Base-by-base conservation (phyloP, 345 rosid species). In the Pistacia atlantica region DNA sequence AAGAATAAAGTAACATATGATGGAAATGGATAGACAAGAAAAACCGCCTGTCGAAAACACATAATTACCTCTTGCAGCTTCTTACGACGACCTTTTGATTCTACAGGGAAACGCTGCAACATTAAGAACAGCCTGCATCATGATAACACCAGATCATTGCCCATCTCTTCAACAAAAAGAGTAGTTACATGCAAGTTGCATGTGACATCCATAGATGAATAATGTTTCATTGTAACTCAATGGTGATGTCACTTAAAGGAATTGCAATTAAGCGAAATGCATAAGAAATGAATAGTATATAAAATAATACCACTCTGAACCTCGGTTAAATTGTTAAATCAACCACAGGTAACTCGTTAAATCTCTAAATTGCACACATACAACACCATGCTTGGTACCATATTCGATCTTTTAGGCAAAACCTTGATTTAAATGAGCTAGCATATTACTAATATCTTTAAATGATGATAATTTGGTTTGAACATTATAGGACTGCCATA, bases 91-190 rank as follows among this genome's bases (percentile, higher is more conserved):
- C 98, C 97, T 85, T 91, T 93, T 72, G 97, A 93, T 88, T 95
- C 98, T 20, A 95, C 93, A 77, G 98, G 98, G 80, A 95, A 95
- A 6, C 93, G 93, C 86, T 87, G 93, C 86, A 95, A 81, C 98
- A 95, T 95, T 76, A 95, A 67, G 84, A 95, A 95, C 61, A 95
- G 90, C 87, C 98, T 95, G 87, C 79, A 77, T 81, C 22, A 82
- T 61, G 59, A 67, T 66, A 22, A 65, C 46, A 37, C 38, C 8
- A 75, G 71, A 56, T 54, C 11, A 52, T 33, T 52, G 49, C 54
- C 31, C 60, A 51, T 61, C 16, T 59, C 55, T 60, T 22, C 42
- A 46, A 64, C 46, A 14, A 25, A 58, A 6, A 22, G 5, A 18
- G 8, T 25, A n/a, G 22, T 49, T 49, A 68, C 42, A 72, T 35